Percentiles rank a stretch among this genome's conserved stretches.
phyloP scores from a whole-genome alignment of 371 early-diverging fungal species.

The Vairimorpha necatrix region DNA sequence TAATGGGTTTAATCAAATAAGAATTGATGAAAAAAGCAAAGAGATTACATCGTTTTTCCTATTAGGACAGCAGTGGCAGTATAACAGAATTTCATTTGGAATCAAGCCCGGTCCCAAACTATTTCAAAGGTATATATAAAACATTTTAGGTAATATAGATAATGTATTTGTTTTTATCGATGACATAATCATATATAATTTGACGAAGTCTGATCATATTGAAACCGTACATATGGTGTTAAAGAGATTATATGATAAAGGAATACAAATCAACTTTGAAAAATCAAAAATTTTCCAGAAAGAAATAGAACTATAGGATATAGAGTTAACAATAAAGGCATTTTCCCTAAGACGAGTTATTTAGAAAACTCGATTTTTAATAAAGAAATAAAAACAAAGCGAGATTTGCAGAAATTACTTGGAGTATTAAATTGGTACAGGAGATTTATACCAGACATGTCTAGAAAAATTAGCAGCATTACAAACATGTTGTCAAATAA shows the following conservation, averaged over 20 bases:
- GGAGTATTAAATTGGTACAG: constrained; percentile 16
- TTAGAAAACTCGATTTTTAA: not conserved
- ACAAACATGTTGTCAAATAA: not conserved
- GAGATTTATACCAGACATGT: constrained; percentile 36
- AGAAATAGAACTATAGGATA: constrained; percentile 63
- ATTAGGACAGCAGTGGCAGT: not conserved
- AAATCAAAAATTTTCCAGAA: constrained; percentile 63
- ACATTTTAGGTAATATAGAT: constrained; percentile 8
- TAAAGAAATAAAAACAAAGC: not conserved
- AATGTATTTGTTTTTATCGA: constrained; percentile 63
- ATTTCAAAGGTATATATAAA: constrained; percentile 14
- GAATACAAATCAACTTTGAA: constrained; percentile 46
- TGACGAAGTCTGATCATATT: constrained; percentile 58
- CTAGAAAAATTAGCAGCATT: not conserved
- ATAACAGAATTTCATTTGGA: constrained; percentile 25
- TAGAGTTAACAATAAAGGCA: constrained; percentile 40
- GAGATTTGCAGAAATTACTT: not conserved
- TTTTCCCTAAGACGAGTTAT: not conserved
- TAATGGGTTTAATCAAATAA: not conserved
- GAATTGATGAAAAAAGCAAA: not conserved
- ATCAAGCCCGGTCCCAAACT: not conserved
- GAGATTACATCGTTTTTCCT: constrained; percentile 13
- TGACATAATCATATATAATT: constrained; percentile 65
- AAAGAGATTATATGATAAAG: constrained; percentile 33
- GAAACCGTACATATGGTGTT: constrained; percentile 60